Evolutionary conservation across 2,329 filamentous ascomycete species (phyloP), one percentile per base, ranked within the genome.

Genomic region (Penicillium sp.): DNA sequence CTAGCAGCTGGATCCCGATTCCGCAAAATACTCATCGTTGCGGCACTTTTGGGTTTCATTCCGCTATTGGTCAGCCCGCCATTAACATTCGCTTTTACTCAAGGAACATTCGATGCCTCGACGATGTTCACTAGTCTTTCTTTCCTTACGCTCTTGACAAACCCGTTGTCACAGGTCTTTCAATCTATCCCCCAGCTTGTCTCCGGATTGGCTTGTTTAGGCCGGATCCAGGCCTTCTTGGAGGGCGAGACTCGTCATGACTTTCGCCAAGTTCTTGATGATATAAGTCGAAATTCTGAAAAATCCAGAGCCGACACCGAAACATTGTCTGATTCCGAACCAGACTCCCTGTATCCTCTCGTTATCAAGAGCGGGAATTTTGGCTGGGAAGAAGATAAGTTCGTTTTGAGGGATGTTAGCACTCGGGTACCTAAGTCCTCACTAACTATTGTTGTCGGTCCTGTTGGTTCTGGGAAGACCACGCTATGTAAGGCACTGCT

Each of bases 231-330:
- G 27, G 9, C 43, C 12, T 47, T 33, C 17, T 33, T 47, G 4
- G 43, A 47, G 27, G 15, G n/a, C 7, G 43, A 47, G 27, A 15
- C 43, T 21, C 43, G n/a, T 2, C 27, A 47, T 9, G 43, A 47
- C 4, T 47, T 47, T 17, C 43, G 43, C 27, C 27, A 47, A 10
- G 43, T 47, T 47, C 13, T 31, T 21, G 27, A 15, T 33, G 12
- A 47, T 15, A 8, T 6, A 4, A 21, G n/a, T 7, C n/a, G 2
- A 13, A 10, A 21, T 31, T 1, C 4, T 1, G 43, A 33, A 21
- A 47, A 47, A 6, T 1, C 3, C 4, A 3, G 10, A 15, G n/a
- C 6, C 0, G n/a, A 31, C 0, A 9, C 6, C 27, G 27, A 7
- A 45, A 5, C 12, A 0, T 21, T 21, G 2, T 31, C 27, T 8